A percentile compares a stretch with the other conserved stretches of the same genome.
phyloP scores from a whole-genome alignment of 2,329 filamentous ascomycete genomes.

The Colletotrichum sp. region DNA sequence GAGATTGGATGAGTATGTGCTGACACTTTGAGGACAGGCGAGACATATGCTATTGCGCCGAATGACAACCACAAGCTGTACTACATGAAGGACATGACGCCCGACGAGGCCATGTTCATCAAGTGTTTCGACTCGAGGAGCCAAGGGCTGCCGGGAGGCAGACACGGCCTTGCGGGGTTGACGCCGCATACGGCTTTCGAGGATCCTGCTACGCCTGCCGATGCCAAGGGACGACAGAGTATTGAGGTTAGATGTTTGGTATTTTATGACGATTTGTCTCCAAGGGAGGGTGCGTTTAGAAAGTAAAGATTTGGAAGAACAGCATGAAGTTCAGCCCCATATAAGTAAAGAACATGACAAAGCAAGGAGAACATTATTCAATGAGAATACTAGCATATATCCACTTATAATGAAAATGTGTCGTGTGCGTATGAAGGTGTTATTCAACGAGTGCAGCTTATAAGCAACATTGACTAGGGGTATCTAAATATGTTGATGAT shows the following conservation, averaged over 20 bases:
- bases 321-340: not conserved
- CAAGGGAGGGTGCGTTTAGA: not conserved
- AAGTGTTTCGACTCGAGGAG: slow-evolving; percentile 60
- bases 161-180: slow-evolving; percentile 50
- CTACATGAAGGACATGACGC: slow-evolving; percentile 72
- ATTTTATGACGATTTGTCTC: slow-evolving; percentile 53
- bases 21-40: slow-evolving; percentile 41
- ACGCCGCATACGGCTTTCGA: slow-evolving; percentile 61
- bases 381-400: not conserved
- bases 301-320: not conserved
- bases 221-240: slow-evolving; percentile 69
- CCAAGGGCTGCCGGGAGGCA: slow-evolving; percentile 45
- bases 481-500: not conserved
- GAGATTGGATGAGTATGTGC: not conserved
- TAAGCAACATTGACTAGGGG: not conserved
- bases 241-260: slow-evolving; percentile 70
- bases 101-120: slow-evolving; percentile 51
- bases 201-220: slow-evolving; percentile 68
- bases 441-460: not conserved
- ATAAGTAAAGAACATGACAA: not conserved
- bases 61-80: slow-evolving; percentile 66
- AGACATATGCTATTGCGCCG: slow-evolving; percentile 65
- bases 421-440: not conserved
- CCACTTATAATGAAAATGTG: not conserved
- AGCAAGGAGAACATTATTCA: not conserved